phyloP scores from a whole-genome alignment of 768 basidiomycete genomes.

The Rhizopogon vesiculosus region DNA sequence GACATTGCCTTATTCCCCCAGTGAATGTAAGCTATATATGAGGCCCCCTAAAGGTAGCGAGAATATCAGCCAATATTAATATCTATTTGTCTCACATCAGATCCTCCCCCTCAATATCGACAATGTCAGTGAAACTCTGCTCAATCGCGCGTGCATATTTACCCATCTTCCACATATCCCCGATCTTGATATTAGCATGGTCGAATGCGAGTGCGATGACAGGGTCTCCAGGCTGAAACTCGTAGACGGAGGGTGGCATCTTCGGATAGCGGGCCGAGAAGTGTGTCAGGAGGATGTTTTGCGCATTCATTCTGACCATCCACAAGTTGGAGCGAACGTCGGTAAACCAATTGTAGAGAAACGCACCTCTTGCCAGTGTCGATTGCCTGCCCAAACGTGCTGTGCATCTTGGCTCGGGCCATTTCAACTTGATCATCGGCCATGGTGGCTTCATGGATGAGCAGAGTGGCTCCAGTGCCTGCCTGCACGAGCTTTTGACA shows the following conservation, averaged over 20 bases:
- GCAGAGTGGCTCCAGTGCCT: slow-evolving; percentile 65
- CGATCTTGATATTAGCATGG: slow-evolving; percentile 62
- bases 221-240: slow-evolving; percentile 29
- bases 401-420: slow-evolving; percentile 77
- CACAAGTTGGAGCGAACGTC: background rate
- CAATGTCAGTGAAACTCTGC: slow-evolving; percentile 50
- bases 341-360: background rate
- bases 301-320: slow-evolving; percentile 69
- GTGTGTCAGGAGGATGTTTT: slow-evolving; percentile 87
- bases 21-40: too few species aligned
- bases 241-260: slow-evolving; percentile 49
- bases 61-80: slow-evolving; percentile 1
- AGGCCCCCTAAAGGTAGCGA: too few species aligned
- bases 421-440: slow-evolving; percentile 76
- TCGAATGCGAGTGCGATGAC: slow-evolving; percentile 80
- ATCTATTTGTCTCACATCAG: slow-evolving; percentile 12
- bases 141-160: slow-evolving; percentile 71
- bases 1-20: too few species aligned
- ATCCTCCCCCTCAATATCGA: slow-evolving; percentile 40
- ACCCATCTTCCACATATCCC: slow-evolving; percentile 84
- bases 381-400: slow-evolving; percentile 87
- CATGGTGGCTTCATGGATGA: slow-evolving; percentile 95
- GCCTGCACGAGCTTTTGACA: slow-evolving; percentile 59
- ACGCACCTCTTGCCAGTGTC: slow-evolving; percentile 65
- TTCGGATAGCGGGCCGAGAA: slow-evolving; percentile 95